Evolutionary conservation across 768 basidiomycete species (phyloP), one percentile per base, ranked within the genome.

Genomic region (Cyclocybe aegerita): DNA sequence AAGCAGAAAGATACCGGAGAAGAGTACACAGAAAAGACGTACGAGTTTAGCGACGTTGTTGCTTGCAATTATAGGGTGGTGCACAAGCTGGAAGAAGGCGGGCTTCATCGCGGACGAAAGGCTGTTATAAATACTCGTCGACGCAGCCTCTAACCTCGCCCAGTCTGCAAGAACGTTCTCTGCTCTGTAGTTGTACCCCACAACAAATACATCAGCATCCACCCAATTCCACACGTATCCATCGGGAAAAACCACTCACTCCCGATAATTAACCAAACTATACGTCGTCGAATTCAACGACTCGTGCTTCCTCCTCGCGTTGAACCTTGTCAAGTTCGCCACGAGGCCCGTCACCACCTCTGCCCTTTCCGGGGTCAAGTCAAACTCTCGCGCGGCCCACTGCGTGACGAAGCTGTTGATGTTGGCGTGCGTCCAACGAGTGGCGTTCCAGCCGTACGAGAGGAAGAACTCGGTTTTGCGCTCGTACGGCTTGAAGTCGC

Each of bases 401-500:
- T 60, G 55, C 4, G 65, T 68, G 41, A 84, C 78, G 60, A 78
- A 88, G 16, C 60, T 66, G 31, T 78, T 63, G 39, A 84, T 59
- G 60, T 85, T 85, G 52, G 76, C 70, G 5, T 69, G 72, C 11
- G 71, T 74, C 79, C 82, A 89, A 10, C 72, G 63, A 0, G 81
- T 70, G 0, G 79, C 64, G 56, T 90, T 77, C 75, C 80, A 88
- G 3, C 78, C 86, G 39, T 78, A 78, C 11, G 68, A 72, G 56
- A 89, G 66, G 75, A 85, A 88, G 64, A 84, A 86, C 56, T 88
- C 85, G 30, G 74, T 83, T 45, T 84, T 79, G 45, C 85, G 79
- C 57, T 90, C 88, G 53, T 83, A 83, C 2, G 85, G 86, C 62
- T 88, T 88, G 45, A 90, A 66, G 57, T 88, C 86, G 11, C 88